phyloP scores from a whole-genome alignment of 1,139 yeast species.

The Spencermartinsiella ligniputridi region DNA sequence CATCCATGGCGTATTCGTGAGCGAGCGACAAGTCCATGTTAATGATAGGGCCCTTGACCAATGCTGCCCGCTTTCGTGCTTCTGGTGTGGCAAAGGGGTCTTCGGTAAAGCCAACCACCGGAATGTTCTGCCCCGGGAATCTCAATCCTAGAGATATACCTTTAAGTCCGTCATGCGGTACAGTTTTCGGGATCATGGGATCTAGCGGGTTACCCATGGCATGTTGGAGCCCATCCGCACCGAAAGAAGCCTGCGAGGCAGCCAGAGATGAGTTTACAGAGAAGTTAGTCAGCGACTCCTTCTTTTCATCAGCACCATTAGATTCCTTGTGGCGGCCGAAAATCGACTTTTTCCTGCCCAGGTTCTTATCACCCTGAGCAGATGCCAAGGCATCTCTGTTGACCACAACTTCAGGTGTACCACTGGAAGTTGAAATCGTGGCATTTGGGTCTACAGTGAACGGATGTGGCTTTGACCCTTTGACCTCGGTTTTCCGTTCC shows the following conservation, averaged over 20 bases:
- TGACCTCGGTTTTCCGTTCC: conserved; percentile 25
- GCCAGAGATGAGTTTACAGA: neutral
- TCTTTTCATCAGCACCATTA: conserved; percentile 4
- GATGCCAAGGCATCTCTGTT: neutral
- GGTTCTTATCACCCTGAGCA: conserved; percentile 3
- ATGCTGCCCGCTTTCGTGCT: conserved; percentile 73
- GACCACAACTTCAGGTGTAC: conserved; percentile 12
- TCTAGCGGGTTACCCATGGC: conserved; percentile 3
- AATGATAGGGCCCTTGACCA: conserved; percentile 76
- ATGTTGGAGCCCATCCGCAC: neutral
- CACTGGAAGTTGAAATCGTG: conserved; percentile 19
- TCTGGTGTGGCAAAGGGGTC: conserved; percentile 61
- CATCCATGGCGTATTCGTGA: conserved; percentile 45
- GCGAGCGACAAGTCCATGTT: conserved; percentile 65
- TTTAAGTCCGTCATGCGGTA: conserved; percentile 27
- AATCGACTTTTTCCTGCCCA: conserved; percentile 20
- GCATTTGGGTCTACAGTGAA: conserved; percentile 32
- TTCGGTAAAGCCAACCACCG: conserved; percentile 46
- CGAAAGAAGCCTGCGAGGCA: neutral
- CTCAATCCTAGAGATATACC: conserved; percentile 31
- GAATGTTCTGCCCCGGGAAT: conserved; percentile 37
- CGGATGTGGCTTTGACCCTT: conserved; percentile 35
- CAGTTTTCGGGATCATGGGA: conserved; percentile 5
- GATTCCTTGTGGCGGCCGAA: conserved; percentile 20
- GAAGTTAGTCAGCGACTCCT: conserved; percentile 1